Conservation (phyloP, 306 rosid species). For the Acacia melanoxylon region DNA sequence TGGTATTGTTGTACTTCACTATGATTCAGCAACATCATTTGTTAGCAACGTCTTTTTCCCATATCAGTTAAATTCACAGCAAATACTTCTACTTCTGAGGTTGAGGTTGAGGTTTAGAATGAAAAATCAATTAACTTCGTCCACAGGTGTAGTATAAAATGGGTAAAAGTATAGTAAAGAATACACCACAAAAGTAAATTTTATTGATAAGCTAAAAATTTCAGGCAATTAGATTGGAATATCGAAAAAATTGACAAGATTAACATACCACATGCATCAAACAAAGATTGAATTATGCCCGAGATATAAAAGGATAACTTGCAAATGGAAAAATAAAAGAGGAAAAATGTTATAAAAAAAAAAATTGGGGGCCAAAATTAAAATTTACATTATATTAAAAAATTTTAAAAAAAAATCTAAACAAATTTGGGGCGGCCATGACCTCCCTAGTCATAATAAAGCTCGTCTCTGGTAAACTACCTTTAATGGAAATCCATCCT, state of each 20-base stretch:
- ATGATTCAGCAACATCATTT: background rate
- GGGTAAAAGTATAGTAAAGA: background rate
- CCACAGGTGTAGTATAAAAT: background rate
- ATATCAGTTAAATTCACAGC: constrained; percentile 31
- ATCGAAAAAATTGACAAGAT: background rate
- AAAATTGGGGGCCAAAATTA: too few species aligned
- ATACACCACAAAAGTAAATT: background rate
- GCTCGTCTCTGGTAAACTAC: too few species aligned
- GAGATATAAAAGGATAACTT: constrained; percentile 47
- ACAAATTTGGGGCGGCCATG: too few species aligned
- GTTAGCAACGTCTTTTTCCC: background rate
- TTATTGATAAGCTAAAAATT: background rate
- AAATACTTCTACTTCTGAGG: background rate
- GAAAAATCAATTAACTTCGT: background rate
- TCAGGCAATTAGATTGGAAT: background rate
- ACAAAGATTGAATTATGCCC: background rate
- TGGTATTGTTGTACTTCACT: background rate
- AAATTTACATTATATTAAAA: too few species aligned
- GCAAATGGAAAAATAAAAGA: constrained; percentile 38
- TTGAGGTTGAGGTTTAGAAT: background rate
- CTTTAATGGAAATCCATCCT: too few species aligned
- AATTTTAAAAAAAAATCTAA: too few species aligned
- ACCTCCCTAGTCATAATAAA: too few species aligned
- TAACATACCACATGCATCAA: background rate
- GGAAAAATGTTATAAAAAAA: too few species aligned